phyloP scores from a whole-genome alignment of 176 grass and related monocot species.

The bread wheat (Triticum aestivum) region IWGSC_CS_RefSeq_v2.1 NC_057801.1:397539144-397539643 shows the following conservation, averaged over 20 bases:
- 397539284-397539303: conserved; percentile 13
- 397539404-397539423: conserved; percentile 13
- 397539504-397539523: not conserved
- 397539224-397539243: not conserved
- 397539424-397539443: not conserved
- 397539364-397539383: not conserved
- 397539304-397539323: not conserved
- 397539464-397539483: not conserved
- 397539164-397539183: not conserved
- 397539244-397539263: not conserved
- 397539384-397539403: not conserved
- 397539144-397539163: not conserved
- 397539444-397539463: not conserved
- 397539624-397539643: no score
- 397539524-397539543: conserved; percentile 1
- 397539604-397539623: no score
- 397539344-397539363: not conserved
- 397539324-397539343: not conserved
- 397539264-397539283: conserved; percentile 13
- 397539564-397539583: no score
- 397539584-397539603: no score
- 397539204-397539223: not conserved
- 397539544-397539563: not conserved
- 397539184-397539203: not conserved
- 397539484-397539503: not conserved